Percentiles rank a stretch among this genome's conserved stretches.
Conservation (phyloP, 768 basidiomycete species). For the Multifurca ochricompacta region DNA sequence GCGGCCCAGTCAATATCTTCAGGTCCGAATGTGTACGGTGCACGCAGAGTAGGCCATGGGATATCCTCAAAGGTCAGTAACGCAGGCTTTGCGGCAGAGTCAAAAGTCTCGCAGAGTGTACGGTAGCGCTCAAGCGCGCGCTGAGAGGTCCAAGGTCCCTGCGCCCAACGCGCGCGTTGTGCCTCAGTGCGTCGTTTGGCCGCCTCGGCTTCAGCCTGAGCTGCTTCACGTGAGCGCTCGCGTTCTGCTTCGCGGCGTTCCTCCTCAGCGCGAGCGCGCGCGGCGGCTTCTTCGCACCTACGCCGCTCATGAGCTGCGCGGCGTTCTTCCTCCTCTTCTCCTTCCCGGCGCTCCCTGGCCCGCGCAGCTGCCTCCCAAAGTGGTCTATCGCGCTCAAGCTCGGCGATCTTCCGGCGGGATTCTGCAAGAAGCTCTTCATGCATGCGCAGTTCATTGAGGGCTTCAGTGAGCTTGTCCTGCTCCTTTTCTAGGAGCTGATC, state of each 20-base stretch:
- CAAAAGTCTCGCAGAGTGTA: slow-evolving; percentile 52
- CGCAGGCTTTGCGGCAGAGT: slow-evolving; percentile 39
- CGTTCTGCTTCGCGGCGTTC: slow-evolving; percentile 22
- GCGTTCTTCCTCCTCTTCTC: slow-evolving; percentile 25
- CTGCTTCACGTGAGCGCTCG: slow-evolving; percentile 23
- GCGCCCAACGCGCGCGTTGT: slow-evolving; percentile 43
- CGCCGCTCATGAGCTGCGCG: slow-evolving; percentile 23
- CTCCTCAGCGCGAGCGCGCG: slow-evolving; percentile 28
- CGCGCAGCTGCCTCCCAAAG: slow-evolving; percentile 51
- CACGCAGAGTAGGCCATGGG: slow-evolving; percentile 68
- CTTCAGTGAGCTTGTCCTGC: slow-evolving; percentile 18
- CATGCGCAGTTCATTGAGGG: slow-evolving; percentile 23
- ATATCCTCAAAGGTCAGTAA: slow-evolving; percentile 55
- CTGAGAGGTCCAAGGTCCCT: slow-evolving; percentile 53
- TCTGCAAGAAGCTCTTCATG: slow-evolving; percentile 45
- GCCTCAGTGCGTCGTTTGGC: slow-evolving; percentile 38
- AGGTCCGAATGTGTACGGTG: slow-evolving; percentile 43
- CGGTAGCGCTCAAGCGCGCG: slow-evolving; percentile 69
- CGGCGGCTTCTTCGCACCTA: slow-evolving; percentile 29
- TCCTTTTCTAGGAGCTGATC: background rate
- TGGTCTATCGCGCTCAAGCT: slow-evolving; percentile 56
- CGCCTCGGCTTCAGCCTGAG: slow-evolving; percentile 19
- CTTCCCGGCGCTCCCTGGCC: slow-evolving; percentile 20
- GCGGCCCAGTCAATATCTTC: slow-evolving; percentile 65
- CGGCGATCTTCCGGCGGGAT: slow-evolving; percentile 58